Conservation (phyloP, 2,329 filamentous ascomycete species). For the Colletotrichum acutatum region DNA sequence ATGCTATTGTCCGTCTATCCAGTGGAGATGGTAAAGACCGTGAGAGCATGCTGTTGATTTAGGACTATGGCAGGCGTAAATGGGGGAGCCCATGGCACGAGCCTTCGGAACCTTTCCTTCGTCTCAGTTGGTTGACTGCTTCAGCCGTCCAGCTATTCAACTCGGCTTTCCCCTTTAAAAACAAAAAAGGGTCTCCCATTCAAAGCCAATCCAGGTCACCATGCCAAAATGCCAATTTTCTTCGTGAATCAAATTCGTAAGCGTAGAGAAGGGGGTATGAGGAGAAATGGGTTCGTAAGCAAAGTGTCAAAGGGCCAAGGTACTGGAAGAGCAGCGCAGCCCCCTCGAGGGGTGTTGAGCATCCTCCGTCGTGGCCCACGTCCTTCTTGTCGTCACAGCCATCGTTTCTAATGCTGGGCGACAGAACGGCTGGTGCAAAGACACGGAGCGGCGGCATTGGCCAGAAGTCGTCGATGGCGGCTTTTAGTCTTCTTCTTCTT, state of each 20-base stretch:
- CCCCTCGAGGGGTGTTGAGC: neutral
- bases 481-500: slow-evolving; percentile 38
- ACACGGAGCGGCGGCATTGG: slow-evolving; percentile 23
- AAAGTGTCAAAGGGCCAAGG: slow-evolving; percentile 24
- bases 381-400: slow-evolving; percentile 42
- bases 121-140: slow-evolving; percentile 12
- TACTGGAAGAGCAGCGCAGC: slow-evolving; percentile 4
- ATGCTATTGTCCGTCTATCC: slow-evolving; percentile 29
- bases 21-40: slow-evolving; percentile 27
- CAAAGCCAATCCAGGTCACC: slow-evolving; percentile 26
- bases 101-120: slow-evolving; percentile 5
- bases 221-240: slow-evolving; percentile 30
- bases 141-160: slow-evolving; percentile 5
- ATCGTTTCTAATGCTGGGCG: slow-evolving; percentile 47
- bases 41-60: slow-evolving; percentile 28
- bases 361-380: slow-evolving; percentile 29
- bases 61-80: slow-evolving; percentile 30
- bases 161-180: slow-evolving; percentile 1
- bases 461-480: slow-evolving; percentile 32
- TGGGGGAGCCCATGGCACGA: slow-evolving; percentile 17
- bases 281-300: slow-evolving; percentile 26
- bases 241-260: slow-evolving; percentile 30
- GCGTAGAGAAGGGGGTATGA: slow-evolving; percentile 33
- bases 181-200: slow-evolving; percentile 9
- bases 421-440: slow-evolving; percentile 9